A percentile compares a stretch with the other conserved stretches of the same genome.
Evolutionary conservation across 2,329 filamentous ascomycete species (phyloP).

Genomic region (Pseudocercospora vitis): DNA sequence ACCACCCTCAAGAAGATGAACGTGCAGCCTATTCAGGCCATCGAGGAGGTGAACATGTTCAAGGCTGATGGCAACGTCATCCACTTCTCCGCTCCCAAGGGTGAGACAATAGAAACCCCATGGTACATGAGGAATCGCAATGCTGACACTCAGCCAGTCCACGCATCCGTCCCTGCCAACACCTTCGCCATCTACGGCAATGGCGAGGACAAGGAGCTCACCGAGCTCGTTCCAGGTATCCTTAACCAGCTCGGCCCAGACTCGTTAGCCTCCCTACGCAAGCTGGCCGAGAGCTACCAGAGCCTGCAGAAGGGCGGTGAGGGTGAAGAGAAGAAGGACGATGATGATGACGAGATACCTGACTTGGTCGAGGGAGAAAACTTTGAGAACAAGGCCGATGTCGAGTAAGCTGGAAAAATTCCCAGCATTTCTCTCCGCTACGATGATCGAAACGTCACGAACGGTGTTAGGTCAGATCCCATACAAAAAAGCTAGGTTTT

Average conservation of each 20-base stretch:
- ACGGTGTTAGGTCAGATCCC: conserved; percentile 6
- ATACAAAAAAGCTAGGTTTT: conserved; percentile 3
- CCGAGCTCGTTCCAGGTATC: conserved; percentile 97
- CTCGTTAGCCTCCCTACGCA: conserved; percentile 94
- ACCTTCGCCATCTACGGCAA: conserved; percentile 99
- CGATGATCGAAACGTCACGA: conserved; percentile 7
- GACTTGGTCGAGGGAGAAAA: conserved; percentile 95
- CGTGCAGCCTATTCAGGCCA: conserved; percentile 97
- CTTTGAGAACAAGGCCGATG: conserved; percentile 80
- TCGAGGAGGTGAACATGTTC: conserved; percentile 99
- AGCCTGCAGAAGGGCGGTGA: conserved; percentile 93
- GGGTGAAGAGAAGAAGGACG: conserved; percentile 65
- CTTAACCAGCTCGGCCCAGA: conserved; percentile 99
- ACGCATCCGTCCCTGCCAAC: conserved; percentile 95
- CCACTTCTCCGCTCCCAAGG: conserved; percentile 97
- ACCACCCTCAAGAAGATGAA: conserved; percentile 98
- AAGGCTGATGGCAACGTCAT: conserved; percentile 99
- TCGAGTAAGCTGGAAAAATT: conserved; percentile 64
- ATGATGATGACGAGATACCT: conserved; percentile 88
- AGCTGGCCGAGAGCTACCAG: conserved; percentile 99
- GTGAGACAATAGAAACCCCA: conserved; percentile 58
- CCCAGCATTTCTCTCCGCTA: background rate
- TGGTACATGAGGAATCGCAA: too few species aligned
- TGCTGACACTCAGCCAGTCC: conserved; percentile 65
- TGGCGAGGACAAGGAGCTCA: conserved; percentile 99